phyloP scores from a whole-genome alignment of 1,284 basidiomycete species.

The Albatrellus sp. region DNA sequence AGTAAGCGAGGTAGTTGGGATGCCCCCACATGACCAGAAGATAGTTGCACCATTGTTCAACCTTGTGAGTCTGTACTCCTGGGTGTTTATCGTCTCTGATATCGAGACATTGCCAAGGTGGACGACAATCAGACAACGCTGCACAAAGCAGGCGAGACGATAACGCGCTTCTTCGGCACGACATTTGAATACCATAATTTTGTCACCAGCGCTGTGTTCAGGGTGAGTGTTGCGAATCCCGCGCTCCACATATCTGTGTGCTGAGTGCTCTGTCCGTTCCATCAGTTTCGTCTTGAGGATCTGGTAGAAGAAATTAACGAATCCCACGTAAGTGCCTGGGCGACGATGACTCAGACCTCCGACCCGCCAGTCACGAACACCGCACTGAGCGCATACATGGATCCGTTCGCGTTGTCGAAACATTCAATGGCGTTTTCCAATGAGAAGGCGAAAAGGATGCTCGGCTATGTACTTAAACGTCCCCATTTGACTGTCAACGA shows the following conservation, averaged over 20 bases:
- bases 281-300: constrained; percentile 48
- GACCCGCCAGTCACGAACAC: constrained; percentile 67
- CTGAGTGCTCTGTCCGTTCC: not conserved
- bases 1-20: constrained; percentile 44
- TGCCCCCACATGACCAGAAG: constrained; percentile 43
- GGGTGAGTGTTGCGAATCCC: constrained; percentile 26
- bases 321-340: constrained; percentile 78
- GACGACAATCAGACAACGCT: constrained; percentile 75
- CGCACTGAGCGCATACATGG: constrained; percentile 75
- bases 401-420: constrained; percentile 59
- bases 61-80: constrained; percentile 32
- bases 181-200: constrained; percentile 78
- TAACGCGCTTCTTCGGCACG: constrained; percentile 71
- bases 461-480: constrained; percentile 57
- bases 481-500: constrained; percentile 56
- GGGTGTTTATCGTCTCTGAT: not conserved
- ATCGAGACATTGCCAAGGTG: constrained; percentile 29
- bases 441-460: constrained; percentile 57
- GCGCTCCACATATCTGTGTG: not conserved
- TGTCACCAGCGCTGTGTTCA: constrained; percentile 56
- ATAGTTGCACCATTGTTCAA: constrained; percentile 73
- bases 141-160: constrained; percentile 58
- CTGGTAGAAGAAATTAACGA: constrained; percentile 82
- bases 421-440: constrained; percentile 56
- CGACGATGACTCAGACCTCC: constrained; percentile 66